Base-by-base conservation (phyloP, 2,329 filamentous ascomycete genomes). In the Cephalotrichum gorgonifer region DNA sequence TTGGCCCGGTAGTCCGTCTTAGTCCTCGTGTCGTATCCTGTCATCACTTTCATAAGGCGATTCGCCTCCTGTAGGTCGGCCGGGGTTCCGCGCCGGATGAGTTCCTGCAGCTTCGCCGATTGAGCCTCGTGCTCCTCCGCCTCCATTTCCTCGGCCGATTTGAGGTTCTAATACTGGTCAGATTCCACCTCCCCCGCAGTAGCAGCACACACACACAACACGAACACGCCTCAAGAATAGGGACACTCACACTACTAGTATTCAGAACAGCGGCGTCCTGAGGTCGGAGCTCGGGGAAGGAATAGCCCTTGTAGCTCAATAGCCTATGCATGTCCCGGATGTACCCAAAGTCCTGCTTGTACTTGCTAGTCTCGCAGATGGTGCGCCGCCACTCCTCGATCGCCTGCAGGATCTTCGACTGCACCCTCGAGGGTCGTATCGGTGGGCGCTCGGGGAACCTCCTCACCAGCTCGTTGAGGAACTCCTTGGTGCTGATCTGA, bases 1-100 rank as follows among this genome's bases (percentile, higher is more conserved):
- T 98, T 98, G 54, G 93, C 93, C 55, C 93, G 84, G 68, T 96
- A 98, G 69, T 98, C 91, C 2, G 93, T 96, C 71, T 97, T 97
- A 64, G 88, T 86, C 57, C 90, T 77, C 51, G 88, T 96, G 64
- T 98, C 93, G 66, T 87, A 98, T 54, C 93, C 93, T 48, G 93
- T 93, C 93, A 98, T 97, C 56, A 98, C 79, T 69, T 98, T 98
- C 93, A 98, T 98, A 48, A 98, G 75, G 57, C 88, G 84, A 63
- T 97, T 98, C 48, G 93, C 93, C 71, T 98, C 93, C 64, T 96
- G 91, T 51, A 98, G 71, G 64, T 98, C 93, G 54, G 94, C 86
- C 25, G 93, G 93, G 4, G 87, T 84, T 49, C 93, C 93, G 56
- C 93, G 78, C 52, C 93, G 84, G 62, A 98, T 97, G 48, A 98